Evolutionary conservation across 352 stramenopile species (phyloP).

Genomic region (Globisporangium solare): DNA sequence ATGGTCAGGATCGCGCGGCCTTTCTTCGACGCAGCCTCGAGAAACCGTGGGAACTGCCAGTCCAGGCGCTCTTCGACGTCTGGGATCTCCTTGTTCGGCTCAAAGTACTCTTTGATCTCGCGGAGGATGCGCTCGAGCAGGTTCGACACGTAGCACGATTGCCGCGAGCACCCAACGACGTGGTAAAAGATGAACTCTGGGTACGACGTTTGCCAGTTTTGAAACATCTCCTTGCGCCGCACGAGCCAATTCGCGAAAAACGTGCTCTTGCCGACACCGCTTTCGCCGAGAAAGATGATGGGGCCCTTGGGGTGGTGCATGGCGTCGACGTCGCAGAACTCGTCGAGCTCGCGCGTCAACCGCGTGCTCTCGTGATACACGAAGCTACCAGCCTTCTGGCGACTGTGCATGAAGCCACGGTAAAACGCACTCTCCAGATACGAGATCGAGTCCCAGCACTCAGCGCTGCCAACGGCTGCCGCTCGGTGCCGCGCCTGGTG

Average conservation of each 20-base stretch:
- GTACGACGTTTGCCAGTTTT: conserved; percentile 78
- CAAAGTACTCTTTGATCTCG: conserved; percentile 90
- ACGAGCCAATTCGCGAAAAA: conserved; percentile 83
- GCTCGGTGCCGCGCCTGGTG: not conserved
- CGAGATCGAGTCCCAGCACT: conserved; percentile 79
- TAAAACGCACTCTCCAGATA: conserved; percentile 79
- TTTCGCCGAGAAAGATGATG: conserved; percentile 72
- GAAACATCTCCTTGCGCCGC: conserved; percentile 80
- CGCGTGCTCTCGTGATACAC: conserved; percentile 69
- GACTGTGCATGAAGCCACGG: conserved; percentile 74
- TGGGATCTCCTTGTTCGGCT: conserved; percentile 82
- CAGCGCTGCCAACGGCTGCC: conserved; percentile 15
- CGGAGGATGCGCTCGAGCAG: conserved; percentile 83
- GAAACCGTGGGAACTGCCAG: conserved; percentile 89
- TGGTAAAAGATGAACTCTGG: conserved; percentile 90
- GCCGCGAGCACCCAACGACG: conserved; percentile 82
- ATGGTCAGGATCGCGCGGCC: conserved; percentile 88
- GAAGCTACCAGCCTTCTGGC: conserved; percentile 63
- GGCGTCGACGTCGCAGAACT: conserved; percentile 81
- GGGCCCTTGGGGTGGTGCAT: conserved; percentile 79
- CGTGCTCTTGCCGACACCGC: conserved; percentile 65
- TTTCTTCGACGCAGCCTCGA: conserved; percentile 89
- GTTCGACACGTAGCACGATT: conserved; percentile 84
- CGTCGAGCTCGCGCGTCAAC: conserved; percentile 62
- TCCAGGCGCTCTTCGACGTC: conserved; percentile 83